A percentile compares a stretch with the other conserved stretches of the same genome.
phyloP scores from a whole-genome alignment of 1,284 basidiomycete genomes.

The Inonotus hispidus region DNA sequence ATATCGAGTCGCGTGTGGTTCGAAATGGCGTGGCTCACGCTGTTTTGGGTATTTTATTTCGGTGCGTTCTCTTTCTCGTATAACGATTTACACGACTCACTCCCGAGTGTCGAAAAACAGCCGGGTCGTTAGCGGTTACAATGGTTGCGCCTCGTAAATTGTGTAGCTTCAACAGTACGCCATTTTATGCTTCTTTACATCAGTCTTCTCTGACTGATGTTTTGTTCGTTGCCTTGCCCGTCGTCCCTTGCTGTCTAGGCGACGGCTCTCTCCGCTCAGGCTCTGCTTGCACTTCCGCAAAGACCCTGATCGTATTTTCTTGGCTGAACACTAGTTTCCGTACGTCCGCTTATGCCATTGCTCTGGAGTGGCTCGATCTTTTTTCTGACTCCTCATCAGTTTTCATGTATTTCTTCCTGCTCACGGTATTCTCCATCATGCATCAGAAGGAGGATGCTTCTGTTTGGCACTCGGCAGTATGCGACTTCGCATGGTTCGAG shows the following conservation, averaged over 20 bases:
- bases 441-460: constrained; percentile 36
- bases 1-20: constrained; percentile 64
- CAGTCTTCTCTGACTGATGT: constrained; percentile 10
- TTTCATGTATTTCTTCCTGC: constrained; percentile 33
- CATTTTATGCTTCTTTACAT: not conserved
- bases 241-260: constrained; percentile 1
- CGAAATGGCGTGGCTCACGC: constrained; percentile 55
- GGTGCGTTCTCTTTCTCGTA: constrained; percentile 37
- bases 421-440: constrained; percentile 33
- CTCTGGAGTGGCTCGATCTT: not conserved
- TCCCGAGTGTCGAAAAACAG: constrained; percentile 27
- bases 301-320: constrained; percentile 53
- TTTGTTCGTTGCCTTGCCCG: constrained; percentile 9
- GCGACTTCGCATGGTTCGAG: constrained; percentile 38
- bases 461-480: constrained; percentile 50
- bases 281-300: constrained; percentile 47
- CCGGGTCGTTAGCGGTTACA: constrained; percentile 42
- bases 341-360: constrained; percentile 32
- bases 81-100: not conserved
- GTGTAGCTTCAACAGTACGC: constrained; percentile 28
- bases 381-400: constrained; percentile 1
- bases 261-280: not conserved
- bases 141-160: constrained; percentile 32
- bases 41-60: constrained; percentile 55
- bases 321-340: constrained; percentile 54